Evolutionary conservation across 2,329 filamentous ascomycete genomes (phyloP).

Genomic region (Aspergillus fumigatiaffinis): DNA sequence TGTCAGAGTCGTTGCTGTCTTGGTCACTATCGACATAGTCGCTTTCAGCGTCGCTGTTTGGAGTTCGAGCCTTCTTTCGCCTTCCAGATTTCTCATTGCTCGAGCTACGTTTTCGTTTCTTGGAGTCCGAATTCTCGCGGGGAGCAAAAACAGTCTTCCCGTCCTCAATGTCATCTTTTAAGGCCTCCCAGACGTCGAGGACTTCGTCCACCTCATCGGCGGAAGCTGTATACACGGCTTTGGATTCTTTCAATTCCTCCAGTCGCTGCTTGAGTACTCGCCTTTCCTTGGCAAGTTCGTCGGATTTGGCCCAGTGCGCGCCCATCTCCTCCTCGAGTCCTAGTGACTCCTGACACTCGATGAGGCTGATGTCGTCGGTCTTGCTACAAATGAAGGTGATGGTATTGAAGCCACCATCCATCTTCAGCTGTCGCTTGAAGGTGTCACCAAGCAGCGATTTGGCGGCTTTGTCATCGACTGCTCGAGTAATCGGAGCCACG

Average conservation of each 20-base stretch:
- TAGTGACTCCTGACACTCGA: conserved; percentile 43
- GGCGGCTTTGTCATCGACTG: conserved; percentile 58
- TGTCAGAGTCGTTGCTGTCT: conserved; percentile 10
- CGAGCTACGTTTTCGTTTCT: background rate
- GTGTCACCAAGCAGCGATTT: conserved; percentile 53
- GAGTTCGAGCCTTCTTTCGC: background rate
- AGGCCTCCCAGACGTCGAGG: background rate
- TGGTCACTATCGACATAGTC: background rate
- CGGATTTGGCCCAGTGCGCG: background rate
- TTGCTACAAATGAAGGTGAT: conserved; percentile 62
- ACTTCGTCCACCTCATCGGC: background rate
- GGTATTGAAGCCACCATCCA: conserved; percentile 52
- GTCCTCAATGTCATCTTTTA: background rate
- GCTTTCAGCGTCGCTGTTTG: background rate
- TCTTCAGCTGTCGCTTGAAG: conserved; percentile 58
- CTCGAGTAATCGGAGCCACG: conserved; percentile 47
- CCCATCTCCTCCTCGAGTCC: conserved; percentile 21
- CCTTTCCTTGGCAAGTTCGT: background rate
- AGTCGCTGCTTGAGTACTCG: background rate
- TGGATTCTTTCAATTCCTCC: background rate
- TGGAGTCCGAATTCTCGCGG: background rate
- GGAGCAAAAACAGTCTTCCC: background rate
- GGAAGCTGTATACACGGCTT: background rate
- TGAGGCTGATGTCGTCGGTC: conserved; percentile 57
- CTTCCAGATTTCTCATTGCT: background rate